Base-by-base conservation (phyloP, 331 rosid species). In the Quercus lobata region DNA sequence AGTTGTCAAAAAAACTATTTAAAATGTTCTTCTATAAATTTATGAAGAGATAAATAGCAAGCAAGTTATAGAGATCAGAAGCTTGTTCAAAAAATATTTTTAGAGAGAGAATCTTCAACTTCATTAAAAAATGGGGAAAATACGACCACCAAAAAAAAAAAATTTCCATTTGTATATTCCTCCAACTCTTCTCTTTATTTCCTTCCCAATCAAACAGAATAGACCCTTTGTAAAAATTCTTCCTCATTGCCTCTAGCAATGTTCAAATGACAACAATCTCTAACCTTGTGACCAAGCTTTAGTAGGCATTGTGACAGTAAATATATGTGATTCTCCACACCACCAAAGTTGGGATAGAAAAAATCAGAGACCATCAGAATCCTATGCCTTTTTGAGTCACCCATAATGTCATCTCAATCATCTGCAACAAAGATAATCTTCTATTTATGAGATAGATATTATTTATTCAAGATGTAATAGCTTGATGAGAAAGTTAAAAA, bases 261-360 rank as follows among this genome's bases (percentile, higher is more conserved):
- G 79, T 5, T 52, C 24, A 71, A 73, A 41, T 37, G 11, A 63
- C 44, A n/a, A 62, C 52, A 72, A 49, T 32, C 56, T 52, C 90
- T 78, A 56, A 95, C 98, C 97, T 95, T 92, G 91, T 95, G 97
- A 73, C 98, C 96, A 77, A 95, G 89, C 83, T 92, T 92, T 87
- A 91, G 84, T 75, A 95, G 85, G 81, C 98, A 95, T 55, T 91
- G 96, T 5, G 98, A 90, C 77, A 95, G 96, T 84, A 84, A 90
- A 79, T 95, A 95, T 22, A 91, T 89, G 81, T 95, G 97, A 74
- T 84, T 91, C 89, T 95, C 97, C 37, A 95, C 97, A 16, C 98
- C 97, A 65, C 98, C 98, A 72, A 92, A 92, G 63, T 90, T 92
- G 74, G 97, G 98, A 86, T 91, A 95, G 90, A 95, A 95, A 79